Evolutionary conservation across 139 green algal genomes (phyloP), one percentile per base, ranked within the genome.

Genomic region (Trebouxia sp.): DNA sequence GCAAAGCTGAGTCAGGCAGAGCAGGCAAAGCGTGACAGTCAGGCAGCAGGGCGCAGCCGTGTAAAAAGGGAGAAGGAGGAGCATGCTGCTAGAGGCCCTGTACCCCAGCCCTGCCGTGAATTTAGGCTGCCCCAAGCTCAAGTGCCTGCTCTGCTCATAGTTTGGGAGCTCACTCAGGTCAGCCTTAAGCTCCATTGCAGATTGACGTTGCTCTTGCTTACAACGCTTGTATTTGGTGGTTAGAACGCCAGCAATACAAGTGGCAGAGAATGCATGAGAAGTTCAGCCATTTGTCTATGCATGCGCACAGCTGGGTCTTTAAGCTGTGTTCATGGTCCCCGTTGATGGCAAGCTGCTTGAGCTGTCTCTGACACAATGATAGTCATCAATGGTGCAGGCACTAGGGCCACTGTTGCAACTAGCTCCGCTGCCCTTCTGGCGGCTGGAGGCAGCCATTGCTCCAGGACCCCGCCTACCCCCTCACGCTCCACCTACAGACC

Each of bases 361-460:
- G n/a, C n/a, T n/a, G n/a, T n/a, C n/a, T n/a, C n/a, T n/a, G n/a
- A n/a, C n/a, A n/a, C n/a, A n/a, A n/a, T n/a, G n/a, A n/a, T n/a
- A n/a, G n/a, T n/a, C n/a, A 43, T 47, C 22, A 32, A 30, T 50
- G 30, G 12, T 82, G 81, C 86, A 92, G 89, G 79, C 86, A 0
- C 94, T 95, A 84, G 85, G 82, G 9, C 78, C 88, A 24, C n/a
- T 93, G 15, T 66, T 96, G 11, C 83, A 92, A 53, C 51, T 96
- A 24, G 90, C 93, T 6, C 89, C 91, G 6, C 91, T 94, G 76
- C 85, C 89, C 7, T 86, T 95, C 0, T 81, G 83, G 37, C 79
- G 86, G 6, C 80, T 97, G 30, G 92, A 97, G 62, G 92, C 93
- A 3, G 93, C 92, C 0, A 42, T 97, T 65, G 83, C 81, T 78